Base-by-base conservation (phyloP, 371 early-diverging fungal genomes). In the Rhizomucor pusillus region DNA sequence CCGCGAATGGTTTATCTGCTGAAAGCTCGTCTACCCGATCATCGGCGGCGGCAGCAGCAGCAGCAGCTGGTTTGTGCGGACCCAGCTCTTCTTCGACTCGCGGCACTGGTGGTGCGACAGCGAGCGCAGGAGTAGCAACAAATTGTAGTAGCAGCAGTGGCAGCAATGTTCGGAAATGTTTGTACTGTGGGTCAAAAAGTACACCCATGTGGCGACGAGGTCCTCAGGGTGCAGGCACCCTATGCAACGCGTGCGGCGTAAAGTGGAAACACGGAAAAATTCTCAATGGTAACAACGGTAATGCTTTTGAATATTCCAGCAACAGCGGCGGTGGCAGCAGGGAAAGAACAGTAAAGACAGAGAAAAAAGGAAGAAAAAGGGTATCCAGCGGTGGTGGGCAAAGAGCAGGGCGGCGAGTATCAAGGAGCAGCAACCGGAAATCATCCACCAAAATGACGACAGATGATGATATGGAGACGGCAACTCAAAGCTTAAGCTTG, bases 151-250 rank as follows among this genome's bases (percentile, higher is more conserved):
- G 33, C 35, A 45, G 24, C 16, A 45, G 24, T 16, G 18, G 45
- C 12, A 63, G 62, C 29, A 81, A 80, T 29, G 7, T 29, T 5
- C 29, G 29, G 52, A 67, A 76, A 47, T 91, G 90, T 65, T 56
- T 71, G 16, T 90, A 91, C 73, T 96, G 97, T 66, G 75, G 79
- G 12, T 87, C 88, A n/a, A 85, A 80, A 43, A 73, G 78, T 9
- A 93, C 94, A 1, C 94, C 95, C 24, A 90, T 91, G 77, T 96
- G 97, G 97, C 83, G 95, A 19, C 79, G 91, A 50, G 93, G 93
- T 4, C 91, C 92, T 0, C 79, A 79, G 39, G 92, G 90, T 22
- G 84, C 85, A 48, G 87, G 87, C 19, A 82, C 90, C 5, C 79
- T 94, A 18, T 94, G 94, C 69, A 94, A 94, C 68, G 88, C 91